Conservation (phyloP, 306 rosid species). For the Cucumis cinereus region DNA sequence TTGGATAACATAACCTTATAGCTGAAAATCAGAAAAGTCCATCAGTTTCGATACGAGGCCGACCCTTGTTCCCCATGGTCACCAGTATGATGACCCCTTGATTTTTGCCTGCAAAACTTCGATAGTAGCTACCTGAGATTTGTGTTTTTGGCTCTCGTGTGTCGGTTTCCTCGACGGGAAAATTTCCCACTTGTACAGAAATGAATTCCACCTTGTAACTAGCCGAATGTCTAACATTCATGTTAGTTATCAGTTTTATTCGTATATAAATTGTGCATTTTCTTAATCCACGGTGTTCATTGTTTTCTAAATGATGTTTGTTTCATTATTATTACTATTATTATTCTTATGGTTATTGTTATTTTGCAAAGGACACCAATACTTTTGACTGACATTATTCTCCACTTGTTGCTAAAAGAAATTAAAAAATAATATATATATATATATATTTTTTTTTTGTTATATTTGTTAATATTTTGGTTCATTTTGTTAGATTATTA, state of each 20-base stretch:
- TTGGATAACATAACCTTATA: background rate
- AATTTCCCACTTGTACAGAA: conserved; percentile 2
- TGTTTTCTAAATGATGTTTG: too few relatives aligned
- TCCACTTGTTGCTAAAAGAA: too few relatives aligned
- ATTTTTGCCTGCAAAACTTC: background rate
- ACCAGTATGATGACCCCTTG: background rate
- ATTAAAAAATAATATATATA: too few relatives aligned
- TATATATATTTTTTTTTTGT: too few relatives aligned
- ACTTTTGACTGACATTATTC: too few relatives aligned
- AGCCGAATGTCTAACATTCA: background rate
- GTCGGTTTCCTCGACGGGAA: background rate
- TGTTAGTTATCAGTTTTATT: background rate
- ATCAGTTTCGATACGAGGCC: background rate
- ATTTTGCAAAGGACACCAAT: too few relatives aligned
- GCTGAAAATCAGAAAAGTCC: background rate
- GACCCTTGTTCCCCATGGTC: background rate
- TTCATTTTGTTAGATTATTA: too few relatives aligned
- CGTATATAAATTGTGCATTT: background rate
- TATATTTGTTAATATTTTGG: too few relatives aligned
- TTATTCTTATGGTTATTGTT: too few relatives aligned
- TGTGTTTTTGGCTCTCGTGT: background rate
- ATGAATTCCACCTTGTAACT: background rate
- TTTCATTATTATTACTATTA: too few relatives aligned
- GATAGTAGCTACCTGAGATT: background rate
- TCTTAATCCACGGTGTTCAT: background rate